Evolutionary conservation across 169 alveolate species (phyloP), one percentile per base, ranked within the genome.

Genomic region (Eimeria maxima): DNA sequence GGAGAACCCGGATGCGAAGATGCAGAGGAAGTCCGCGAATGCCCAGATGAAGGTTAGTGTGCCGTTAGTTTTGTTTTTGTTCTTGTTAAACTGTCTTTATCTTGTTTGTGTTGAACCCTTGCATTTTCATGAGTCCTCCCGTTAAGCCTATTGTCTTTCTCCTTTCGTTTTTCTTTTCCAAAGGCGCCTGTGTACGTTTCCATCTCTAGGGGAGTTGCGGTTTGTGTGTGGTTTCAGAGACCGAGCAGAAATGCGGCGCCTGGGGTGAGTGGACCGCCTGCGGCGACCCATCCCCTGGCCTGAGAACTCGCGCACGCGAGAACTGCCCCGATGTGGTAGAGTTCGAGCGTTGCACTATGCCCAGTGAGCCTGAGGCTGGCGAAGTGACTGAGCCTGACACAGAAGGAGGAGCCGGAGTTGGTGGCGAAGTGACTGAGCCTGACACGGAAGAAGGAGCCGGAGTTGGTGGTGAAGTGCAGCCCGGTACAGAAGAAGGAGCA

Each of bases 11-110:
- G 87, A 14, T 93, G 96, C 60, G 80, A 86, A n/a, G 7, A 86
- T 16, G 93, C 84, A 22, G 81, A 93, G 24, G 90, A 93, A 55
- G 55, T 65, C 74, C 60, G 89, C 5, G 96, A 93, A 80, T 93
- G 96, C 87, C 76, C 91, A 5, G 53, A 63, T 6, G 38, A 20
- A 44, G 95, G 95, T 92, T 8, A 18, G 94, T 24, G 10, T n/a
- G 47, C 29, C n/a, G n/a, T 18, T 20, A 60, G 63, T 60, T 60
- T 11, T 11, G 27, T 18, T 60, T 27, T 60, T 24, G 11, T 24
- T 3, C 8, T 20, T 60, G 8, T 14, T 60, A 14, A 60, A 4
- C 69, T 60, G 69, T 65, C 6, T 24, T 24, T 24, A 4, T 38
- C 74, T 1, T 65, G 6, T 24, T n/a, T 22, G 33, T 65, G 20